Evolutionary conservation across 2,329 filamentous ascomycete species (phyloP), one percentile per base, ranked within the genome.

Genomic region (Nemania sp.): DNA sequence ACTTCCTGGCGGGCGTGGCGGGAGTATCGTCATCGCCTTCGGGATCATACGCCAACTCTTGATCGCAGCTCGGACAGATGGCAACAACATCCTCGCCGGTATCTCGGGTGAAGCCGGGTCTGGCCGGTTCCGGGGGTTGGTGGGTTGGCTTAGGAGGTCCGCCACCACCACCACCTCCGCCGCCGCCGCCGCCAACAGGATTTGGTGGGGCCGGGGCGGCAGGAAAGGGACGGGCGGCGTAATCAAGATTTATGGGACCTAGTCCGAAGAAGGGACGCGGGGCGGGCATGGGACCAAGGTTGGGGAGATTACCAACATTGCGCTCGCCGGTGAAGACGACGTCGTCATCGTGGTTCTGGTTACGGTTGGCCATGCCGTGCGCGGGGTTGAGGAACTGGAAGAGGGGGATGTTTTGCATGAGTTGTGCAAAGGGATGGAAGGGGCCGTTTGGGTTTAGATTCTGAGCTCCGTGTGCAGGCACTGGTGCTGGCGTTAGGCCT

Each of bases 41-140:
- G 0, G 89, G 89, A 15, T 94, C 92, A 58, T 91, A 89, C 5
- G 93, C 92, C 18, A 99, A 82, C 80, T 98, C 95, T 66, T 92
- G 87, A 20, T 92, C 90, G 74, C 96, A 99, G 66, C 93, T 93
- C 0, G 95, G 93, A 77, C 96, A 99, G 0, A 97, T 85, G 2
- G 95, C 86, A 0, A 92, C 84, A 43, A 92, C 87, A 18, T 93
- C 89, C 41, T 93, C 90, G 45, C 83, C 87, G 0, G 93, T 92
- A 56, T 89, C 89, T 66, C 94, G 86, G 0, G 93, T 97, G 75
- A 96, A 98, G 0, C 94, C 95, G n/a, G 88, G 82, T 5, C 87
- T 86, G 0, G 92, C 84, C 0, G 89, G 81, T n/a, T 85, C 83
- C 0, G 92, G 90, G 0, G 90, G 84, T 51, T 90, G 87, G 77